Percentiles rank a stretch among this genome's conserved stretches.
These are phyloP conservation scores for Gamarada debralockiae DNA, from an alignment of 495 filamentous ascomycete species.

Conservation along the genomic window DNA sequence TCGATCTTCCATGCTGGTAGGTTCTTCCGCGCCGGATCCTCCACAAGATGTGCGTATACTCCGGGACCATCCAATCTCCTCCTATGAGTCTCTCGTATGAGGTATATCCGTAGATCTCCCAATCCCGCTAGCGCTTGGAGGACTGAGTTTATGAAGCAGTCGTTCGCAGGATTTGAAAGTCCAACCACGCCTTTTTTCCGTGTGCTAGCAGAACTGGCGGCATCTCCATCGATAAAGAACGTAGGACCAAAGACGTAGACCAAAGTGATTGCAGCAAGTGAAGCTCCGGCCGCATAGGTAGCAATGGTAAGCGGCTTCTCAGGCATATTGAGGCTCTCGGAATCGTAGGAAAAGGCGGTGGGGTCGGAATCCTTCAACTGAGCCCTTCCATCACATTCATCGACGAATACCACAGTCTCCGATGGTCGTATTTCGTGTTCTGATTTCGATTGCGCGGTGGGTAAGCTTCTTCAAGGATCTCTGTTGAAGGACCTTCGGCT, in stretches of 20 bases:
- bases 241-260: slow-evolving; percentile 97
- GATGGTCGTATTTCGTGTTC: too few species aligned
- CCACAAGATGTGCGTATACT: slow-evolving; percentile 60
- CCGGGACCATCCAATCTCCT: slow-evolving; percentile 69
- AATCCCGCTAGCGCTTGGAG: slow-evolving; percentile 93
- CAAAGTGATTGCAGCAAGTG: slow-evolving; percentile 90
- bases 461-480: background rate
- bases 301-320: slow-evolving; percentile 83
- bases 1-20: slow-evolving; percentile 62
- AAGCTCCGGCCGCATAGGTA: slow-evolving; percentile 92
- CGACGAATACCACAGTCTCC: background rate
- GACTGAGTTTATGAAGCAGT: slow-evolving; percentile 99
- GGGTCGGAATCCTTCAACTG: background rate
- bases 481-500: background rate
- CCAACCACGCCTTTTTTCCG: slow-evolving; percentile 90
- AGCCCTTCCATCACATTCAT: background rate
- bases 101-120: slow-evolving; percentile 83
- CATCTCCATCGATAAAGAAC: slow-evolving; percentile 83
- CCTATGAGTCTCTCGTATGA: slow-evolving; percentile 84
- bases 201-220: slow-evolving; percentile 44
- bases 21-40: slow-evolving; percentile 39
- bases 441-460: background rate
- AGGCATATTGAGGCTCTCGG: slow-evolving; percentile 56
- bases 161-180: slow-evolving; percentile 87
- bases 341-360: background rate